Conservation (phyloP, 305 asterid genomes). For the Rubia peregrina region DNA sequence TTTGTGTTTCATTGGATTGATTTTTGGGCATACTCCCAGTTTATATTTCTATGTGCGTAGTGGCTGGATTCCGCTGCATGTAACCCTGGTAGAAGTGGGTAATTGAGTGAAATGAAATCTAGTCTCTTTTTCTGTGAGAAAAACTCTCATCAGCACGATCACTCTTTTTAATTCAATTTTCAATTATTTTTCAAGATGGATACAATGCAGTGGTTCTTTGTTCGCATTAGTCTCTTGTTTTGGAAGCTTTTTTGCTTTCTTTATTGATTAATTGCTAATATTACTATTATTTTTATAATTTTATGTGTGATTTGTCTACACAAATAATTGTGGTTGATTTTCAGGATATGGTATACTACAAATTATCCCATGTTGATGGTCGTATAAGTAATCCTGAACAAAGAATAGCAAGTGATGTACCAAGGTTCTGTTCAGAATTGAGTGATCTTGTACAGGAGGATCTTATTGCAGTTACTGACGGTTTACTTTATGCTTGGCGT, state of each 20-base stretch:
- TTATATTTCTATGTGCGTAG: neutral
- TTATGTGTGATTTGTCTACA: constrained; percentile 2
- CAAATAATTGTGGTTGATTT: constrained; percentile 20
- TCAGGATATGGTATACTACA: constrained; percentile 98
- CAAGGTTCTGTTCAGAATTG: constrained; percentile 90
- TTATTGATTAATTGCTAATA: neutral
- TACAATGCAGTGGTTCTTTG: neutral
- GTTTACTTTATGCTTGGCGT: constrained; percentile 94
- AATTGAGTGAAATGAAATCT: neutral
- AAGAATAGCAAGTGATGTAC: constrained; percentile 97
- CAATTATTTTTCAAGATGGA: neutral
- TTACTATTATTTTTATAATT: neutral
- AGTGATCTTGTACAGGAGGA: constrained; percentile 99
- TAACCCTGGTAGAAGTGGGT: neutral
- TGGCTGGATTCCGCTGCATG: neutral
- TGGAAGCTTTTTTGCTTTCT: neutral
- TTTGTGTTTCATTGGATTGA: neutral
- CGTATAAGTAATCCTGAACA: constrained; percentile 95
- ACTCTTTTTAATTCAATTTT: neutral
- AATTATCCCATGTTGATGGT: constrained; percentile 95
- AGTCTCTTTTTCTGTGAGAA: neutral
- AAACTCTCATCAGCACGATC: neutral
- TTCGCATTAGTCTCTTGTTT: neutral
- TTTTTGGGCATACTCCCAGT: neutral
- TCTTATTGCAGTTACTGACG: constrained; percentile 86